Evolutionary conservation across 768 basidiomycete species (phyloP).

Genomic region (Pleurotus pulmonarius): DNA sequence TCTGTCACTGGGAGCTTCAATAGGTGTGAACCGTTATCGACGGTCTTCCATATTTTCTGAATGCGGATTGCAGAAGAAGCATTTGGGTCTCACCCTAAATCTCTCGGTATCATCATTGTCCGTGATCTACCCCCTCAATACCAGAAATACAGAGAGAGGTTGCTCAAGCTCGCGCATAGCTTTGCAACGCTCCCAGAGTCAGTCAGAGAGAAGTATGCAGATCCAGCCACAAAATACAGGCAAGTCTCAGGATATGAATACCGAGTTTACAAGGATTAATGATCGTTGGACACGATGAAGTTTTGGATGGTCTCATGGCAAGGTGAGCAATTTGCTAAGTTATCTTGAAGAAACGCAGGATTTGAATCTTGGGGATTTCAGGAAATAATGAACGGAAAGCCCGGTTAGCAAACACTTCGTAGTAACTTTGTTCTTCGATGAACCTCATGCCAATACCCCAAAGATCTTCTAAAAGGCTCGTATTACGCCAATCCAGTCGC

Average conservation of each 20-base stretch:
- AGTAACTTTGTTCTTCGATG: neutral
- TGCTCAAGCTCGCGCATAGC: conserved; percentile 71
- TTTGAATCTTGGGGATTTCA: conserved; percentile 21
- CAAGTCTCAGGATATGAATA: conserved; percentile 24
- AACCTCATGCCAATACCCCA: conserved; percentile 4
- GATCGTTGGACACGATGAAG: conserved; percentile 28
- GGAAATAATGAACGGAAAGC: conserved; percentile 97
- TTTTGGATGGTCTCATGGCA: conserved; percentile 98
- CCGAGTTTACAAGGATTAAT: neutral
- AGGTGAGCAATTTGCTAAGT: conserved; percentile 39
- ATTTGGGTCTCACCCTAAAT: conserved; percentile 75
- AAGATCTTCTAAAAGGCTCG: conserved; percentile 86
- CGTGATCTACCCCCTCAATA: conserved; percentile 77
- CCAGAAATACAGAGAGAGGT: conserved; percentile 53
- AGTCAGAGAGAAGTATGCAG: conserved; percentile 69
- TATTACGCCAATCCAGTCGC: conserved; percentile 88
- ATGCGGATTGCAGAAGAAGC: conserved; percentile 53
- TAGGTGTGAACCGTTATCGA: conserved; percentile 40
- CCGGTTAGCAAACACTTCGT: conserved; percentile 39
- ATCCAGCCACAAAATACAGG: conserved; percentile 75
- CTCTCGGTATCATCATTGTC: conserved; percentile 79
- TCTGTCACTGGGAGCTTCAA: conserved; percentile 48
- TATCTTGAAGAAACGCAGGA: neutral
- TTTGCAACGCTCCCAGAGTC: conserved; percentile 72
- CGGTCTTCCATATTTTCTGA: too few relatives aligned